Conservation (phyloP, 306 rosid species). For the Medicago ruthenica region DNA sequence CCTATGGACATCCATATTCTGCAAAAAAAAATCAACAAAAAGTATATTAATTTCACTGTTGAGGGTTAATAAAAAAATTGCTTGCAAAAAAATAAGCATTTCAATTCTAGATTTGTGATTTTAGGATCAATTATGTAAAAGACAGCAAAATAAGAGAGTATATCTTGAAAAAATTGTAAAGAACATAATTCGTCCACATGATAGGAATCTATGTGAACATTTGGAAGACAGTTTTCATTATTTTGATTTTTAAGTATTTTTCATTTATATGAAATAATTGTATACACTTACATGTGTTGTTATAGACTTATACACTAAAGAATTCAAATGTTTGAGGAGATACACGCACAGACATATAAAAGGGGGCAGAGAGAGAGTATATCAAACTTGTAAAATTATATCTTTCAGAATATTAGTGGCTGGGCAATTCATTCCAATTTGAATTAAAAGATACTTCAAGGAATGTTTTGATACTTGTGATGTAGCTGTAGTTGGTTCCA, state of each 20-base stretch:
- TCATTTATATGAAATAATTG: not conserved
- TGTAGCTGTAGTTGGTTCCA: constrained; percentile 14
- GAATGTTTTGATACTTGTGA: constrained; percentile 1
- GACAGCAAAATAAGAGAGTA: not conserved
- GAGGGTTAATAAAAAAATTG: not conserved
- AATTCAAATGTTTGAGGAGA: not conserved
- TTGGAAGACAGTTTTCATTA: not conserved
- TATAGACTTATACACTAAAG: not conserved
- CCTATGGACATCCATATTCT: not conserved
- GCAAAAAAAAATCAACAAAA: not conserved
- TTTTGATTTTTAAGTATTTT: too few relatives aligned
- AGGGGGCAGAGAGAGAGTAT: not conserved
- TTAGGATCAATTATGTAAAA: not conserved
- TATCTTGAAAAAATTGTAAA: too few relatives aligned
- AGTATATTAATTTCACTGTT: not conserved
- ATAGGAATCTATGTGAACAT: too few relatives aligned
- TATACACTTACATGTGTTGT: not conserved
- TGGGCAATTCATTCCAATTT: too few relatives aligned
- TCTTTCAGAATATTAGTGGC: too few relatives aligned
- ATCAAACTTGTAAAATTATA: too few relatives aligned
- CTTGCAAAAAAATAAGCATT: not conserved
- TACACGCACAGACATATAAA: not conserved
- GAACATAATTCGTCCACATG: too few relatives aligned
- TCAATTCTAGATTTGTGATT: not conserved
- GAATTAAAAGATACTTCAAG: too few relatives aligned